A percentile compares a stretch with the other conserved stretches of the same genome.
These are phyloP conservation scores for Neurospora pannonica DNA, from an alignment of 495 filamentous ascomycete genomes.

Conservation along the genomic window DNA sequence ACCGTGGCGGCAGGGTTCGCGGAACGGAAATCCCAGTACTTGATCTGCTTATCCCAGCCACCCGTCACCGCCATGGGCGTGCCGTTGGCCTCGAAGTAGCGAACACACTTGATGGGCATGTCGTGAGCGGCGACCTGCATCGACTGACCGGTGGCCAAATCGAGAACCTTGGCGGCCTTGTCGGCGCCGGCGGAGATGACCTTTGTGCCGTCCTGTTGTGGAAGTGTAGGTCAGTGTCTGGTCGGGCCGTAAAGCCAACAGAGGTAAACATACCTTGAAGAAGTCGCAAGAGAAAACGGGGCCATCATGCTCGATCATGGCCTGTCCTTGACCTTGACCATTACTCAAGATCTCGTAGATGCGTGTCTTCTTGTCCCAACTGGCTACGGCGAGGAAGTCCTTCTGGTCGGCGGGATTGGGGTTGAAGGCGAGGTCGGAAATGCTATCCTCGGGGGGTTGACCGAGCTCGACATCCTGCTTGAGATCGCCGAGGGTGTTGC, in stretches of 20 bases:
- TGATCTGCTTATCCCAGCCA: constrained; percentile 92
- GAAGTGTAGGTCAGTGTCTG: not conserved
- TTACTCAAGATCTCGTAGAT: constrained; percentile 74
- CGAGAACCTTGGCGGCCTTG: constrained; percentile 71
- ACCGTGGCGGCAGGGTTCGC: constrained; percentile 50
- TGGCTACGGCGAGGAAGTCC: constrained; percentile 73
- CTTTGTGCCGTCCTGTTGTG: constrained; percentile 49
- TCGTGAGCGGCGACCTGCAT: constrained; percentile 68
- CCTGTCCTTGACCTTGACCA: constrained; percentile 62
- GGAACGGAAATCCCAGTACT: constrained; percentile 86
- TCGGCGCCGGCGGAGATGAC: constrained; percentile 77
- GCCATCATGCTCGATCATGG: constrained; percentile 60
- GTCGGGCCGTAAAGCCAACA: not conserved
- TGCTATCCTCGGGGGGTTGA: constrained; percentile 73
- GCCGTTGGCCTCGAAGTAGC: constrained; percentile 57
- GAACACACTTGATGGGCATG: constrained; percentile 65
- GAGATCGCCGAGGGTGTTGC: constrained; percentile 78
- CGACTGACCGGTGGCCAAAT: constrained; percentile 49
- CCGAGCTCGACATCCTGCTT: constrained; percentile 75
- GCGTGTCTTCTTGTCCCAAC: constrained; percentile 87
- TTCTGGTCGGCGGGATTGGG: constrained; percentile 40
- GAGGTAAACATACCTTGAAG: constrained; percentile 55
- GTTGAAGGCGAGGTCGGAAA: constrained; percentile 73
- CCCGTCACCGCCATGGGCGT: constrained; percentile 72
- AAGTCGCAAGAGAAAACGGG: constrained; percentile 70